Base-by-base conservation (phyloP, 768 basidiomycete genomes). In the Mycena leptocephala region DNA sequence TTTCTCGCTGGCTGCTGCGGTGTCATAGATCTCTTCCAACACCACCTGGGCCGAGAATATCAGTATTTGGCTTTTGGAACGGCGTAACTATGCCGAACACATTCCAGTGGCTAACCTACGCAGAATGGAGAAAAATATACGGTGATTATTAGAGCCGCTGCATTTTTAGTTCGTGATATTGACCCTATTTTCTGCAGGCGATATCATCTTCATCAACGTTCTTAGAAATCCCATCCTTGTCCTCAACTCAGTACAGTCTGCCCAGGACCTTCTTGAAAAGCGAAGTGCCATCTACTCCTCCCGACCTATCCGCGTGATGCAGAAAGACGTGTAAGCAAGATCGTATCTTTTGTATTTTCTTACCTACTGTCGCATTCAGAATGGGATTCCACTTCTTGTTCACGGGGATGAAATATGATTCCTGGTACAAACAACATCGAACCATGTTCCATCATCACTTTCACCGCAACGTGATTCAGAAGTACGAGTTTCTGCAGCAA, bases 11-110 rank as follows among this genome's bases (percentile, higher is more conserved):
- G 28, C 37, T 55, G 11, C n/a, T 64, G 18, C 43, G 68, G 20
- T 18, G 16, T 65, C 76, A 76, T 9, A 65, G 46, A 16, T 51
- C 79, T 7, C 83, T 86, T 41, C 89, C 87, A 0, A 85, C 86
- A 16, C 92, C 92, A 14, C 92, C 92, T 35, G 92, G 92, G 20
- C 92, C 92, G 2, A 87, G 81, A 91, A 92, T 81, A 77, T 93
- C 41, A 82, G 86, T 58, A 88, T 91, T 76, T 81, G 91, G 53
- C 87, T 88, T 9, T 79, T 80, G 62, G 81, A 86, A 70, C 83
- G 66, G 69, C 14, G 51, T 66, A 33, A 86, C 48, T 83, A 89
- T 79, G 79, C 85, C 67, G 78, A 82, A 74, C 80, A 81, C 82
- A 41, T 79, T 84, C 41, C 85, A 85, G 59, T 85, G 87, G 72